Evolutionary conservation across 2,329 filamentous ascomycete genomes (phyloP).

Genomic region (Aspergillus clavatus): DNA sequence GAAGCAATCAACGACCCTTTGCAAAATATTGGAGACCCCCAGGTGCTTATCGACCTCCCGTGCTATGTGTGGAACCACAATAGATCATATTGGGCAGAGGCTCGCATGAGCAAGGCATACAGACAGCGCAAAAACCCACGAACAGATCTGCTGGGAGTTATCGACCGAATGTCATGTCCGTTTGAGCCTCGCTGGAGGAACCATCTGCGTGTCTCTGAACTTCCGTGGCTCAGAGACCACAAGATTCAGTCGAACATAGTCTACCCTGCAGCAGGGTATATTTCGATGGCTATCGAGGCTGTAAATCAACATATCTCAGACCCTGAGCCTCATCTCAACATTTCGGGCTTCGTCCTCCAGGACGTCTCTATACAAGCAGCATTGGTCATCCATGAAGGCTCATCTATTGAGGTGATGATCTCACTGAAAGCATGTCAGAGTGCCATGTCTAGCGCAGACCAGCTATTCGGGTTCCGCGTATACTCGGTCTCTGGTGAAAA

Average conservation of each 20-base stretch:
- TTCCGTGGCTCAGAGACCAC: slow-evolving; percentile 30
- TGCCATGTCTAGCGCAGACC: not conserved
- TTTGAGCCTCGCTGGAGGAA: slow-evolving; percentile 27
- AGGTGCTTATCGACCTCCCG: slow-evolving; percentile 23
- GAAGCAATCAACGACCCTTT: slow-evolving; percentile 14
- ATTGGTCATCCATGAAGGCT: slow-evolving; percentile 17
- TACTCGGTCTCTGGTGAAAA: slow-evolving; percentile 18
- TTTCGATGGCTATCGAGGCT: slow-evolving; percentile 30
- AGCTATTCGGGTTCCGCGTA: slow-evolving; percentile 16
- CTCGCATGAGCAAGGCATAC: slow-evolving; percentile 18
- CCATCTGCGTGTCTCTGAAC: slow-evolving; percentile 21
- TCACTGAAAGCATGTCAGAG: slow-evolving; percentile 4
- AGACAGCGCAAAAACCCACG: slow-evolving; percentile 15
- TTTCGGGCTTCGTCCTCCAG: slow-evolving; percentile 12
- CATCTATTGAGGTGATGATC: slow-evolving; percentile 14
- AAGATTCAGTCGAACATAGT: slow-evolving; percentile 22
- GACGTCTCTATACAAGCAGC: slow-evolving; percentile 22
- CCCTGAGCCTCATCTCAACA: not conserved
- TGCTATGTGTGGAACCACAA: slow-evolving; percentile 25
- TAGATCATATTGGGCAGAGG: slow-evolving; percentile 23
- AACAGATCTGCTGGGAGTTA: slow-evolving; percentile 25
- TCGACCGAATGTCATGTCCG: slow-evolving; percentile 6
- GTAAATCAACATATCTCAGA: slow-evolving; percentile 9
- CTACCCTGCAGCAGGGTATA: slow-evolving; percentile 29
- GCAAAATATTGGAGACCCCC: not conserved